Evolutionary conservation across 176 grass and related monocot genomes (phyloP), one percentile per base, ranked within the genome.

Genomic region (Pharus latifolius): DNA sequence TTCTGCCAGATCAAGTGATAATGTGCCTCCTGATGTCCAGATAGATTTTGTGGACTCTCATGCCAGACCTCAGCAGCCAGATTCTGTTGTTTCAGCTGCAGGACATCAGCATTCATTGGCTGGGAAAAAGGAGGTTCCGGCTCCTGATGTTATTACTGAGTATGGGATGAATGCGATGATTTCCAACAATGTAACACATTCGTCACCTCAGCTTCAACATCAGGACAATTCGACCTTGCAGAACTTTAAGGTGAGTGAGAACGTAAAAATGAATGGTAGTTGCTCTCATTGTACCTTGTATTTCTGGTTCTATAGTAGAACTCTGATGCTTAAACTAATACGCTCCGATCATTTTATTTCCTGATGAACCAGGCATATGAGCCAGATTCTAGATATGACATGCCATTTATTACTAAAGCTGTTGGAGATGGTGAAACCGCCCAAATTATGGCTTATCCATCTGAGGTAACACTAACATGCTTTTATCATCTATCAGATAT

Each of bases 331-430:
- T 64, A 44, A 62, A 37, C 16, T 31, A 29, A 55, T 7, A 38
- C n/a, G 24, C 51, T 76, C 24, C n/a, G n/a, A 51, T 47, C 15
- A 32, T 43, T 60, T 46, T 35, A 42, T 69, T 47, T 73, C 34
- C 70, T 86, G 18, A 78, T 72, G 40, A 43, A 34, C 46, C 79
- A 93, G 90, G 49, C 44, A 31, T 93, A 65, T 48, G 82, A 78
- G n/a, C 70, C 82, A 37, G 74, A 89, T 77, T 79, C 84, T 63
- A 74, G 72, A 52, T 84, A 74, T 24, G 78, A 43, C 44, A 41
- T 83, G 48, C 34, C 71, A 20, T 86, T 86, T 83, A 74, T 86
- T 32, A 76, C 70, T 77, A 76, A 77, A 47, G 56, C 49, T 56
- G 46, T 70, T 82, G 84, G 23, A 38, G 65, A 82, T 82, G 49